phyloP scores from a whole-genome alignment of 305 asterid species.

The Salvia sclarea region DNA sequence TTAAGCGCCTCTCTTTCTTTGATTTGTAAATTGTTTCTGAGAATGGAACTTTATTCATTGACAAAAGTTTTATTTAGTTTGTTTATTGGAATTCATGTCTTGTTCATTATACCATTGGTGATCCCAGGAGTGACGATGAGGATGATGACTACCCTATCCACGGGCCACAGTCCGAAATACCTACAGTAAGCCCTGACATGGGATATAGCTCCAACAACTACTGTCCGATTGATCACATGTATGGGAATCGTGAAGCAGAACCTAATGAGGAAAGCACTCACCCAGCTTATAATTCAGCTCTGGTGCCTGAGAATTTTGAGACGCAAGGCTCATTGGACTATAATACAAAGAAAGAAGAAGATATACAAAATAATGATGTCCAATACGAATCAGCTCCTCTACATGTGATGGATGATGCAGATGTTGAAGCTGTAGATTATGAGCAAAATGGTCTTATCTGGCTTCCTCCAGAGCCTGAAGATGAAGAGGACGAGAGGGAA shows the following conservation, averaged over 20 bases:
- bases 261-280: slow-evolving; percentile 44
- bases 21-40: slow-evolving; percentile 14
- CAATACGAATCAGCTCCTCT: slow-evolving; percentile 36
- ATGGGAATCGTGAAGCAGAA: slow-evolving; percentile 42
- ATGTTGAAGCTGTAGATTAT: slow-evolving; percentile 60
- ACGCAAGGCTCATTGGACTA: slow-evolving; percentile 39
- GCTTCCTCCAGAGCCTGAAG: slow-evolving; percentile 86
- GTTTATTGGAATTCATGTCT: slow-evolving; percentile 13
- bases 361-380: slow-evolving; percentile 38
- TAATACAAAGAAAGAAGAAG: slow-evolving; percentile 43
- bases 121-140: slow-evolving; percentile 75
- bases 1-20: background rate
- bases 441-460: slow-evolving; percentile 66
- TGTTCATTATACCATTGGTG: slow-evolving; percentile 28
- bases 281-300: slow-evolving; percentile 40
- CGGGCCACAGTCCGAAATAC: slow-evolving; percentile 51
- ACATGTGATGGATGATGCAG: slow-evolving; percentile 42
- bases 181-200: slow-evolving; percentile 37
- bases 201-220: slow-evolving; percentile 42
- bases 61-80: slow-evolving; percentile 20
- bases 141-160: slow-evolving; percentile 62
- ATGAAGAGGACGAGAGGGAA: slow-evolving; percentile 75
- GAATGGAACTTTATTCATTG: slow-evolving; percentile 9
- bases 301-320: slow-evolving; percentile 45
- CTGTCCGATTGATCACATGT: slow-evolving; percentile 44